These are phyloP conservation scores for Paxillus involutus DNA, from an alignment of 768 basidiomycete species.

Conservation along the genomic window DNA sequence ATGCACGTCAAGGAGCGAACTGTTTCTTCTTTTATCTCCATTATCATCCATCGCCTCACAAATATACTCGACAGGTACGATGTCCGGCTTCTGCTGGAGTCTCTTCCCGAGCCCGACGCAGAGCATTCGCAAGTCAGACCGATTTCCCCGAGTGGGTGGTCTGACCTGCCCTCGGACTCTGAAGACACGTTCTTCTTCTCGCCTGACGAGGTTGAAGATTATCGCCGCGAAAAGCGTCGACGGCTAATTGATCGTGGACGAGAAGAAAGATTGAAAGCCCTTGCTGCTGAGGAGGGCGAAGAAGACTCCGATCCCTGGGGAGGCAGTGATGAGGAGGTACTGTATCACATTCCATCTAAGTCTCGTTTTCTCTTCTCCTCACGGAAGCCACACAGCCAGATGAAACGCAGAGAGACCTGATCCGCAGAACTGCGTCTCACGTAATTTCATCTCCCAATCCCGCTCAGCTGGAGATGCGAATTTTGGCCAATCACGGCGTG, in stretches of 20 bases:
- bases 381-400: constrained; percentile 46
- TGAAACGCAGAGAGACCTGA: constrained; percentile 58
- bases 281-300: constrained; percentile 43
- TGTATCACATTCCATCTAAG: background rate
- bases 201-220: constrained; percentile 63
- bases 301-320: constrained; percentile 57
- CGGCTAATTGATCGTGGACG: constrained; percentile 56
- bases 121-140: constrained; percentile 13
- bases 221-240: constrained; percentile 66
- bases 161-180: constrained; percentile 79
- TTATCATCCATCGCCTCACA: constrained; percentile 20
- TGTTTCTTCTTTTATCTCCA: constrained; percentile 16
- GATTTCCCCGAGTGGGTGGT: constrained; percentile 68
- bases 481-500: constrained; percentile 80
- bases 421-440: constrained; percentile 73
- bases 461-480: constrained; percentile 82
- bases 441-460: constrained; percentile 72
- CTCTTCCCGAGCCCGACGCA: constrained; percentile 31
- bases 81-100: constrained; percentile 69
- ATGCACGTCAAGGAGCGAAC: constrained; percentile 3
- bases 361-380: background rate
- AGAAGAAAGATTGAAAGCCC: constrained; percentile 65
- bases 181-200: constrained; percentile 86
- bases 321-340: constrained; percentile 70
- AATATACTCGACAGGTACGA: constrained; percentile 60